Percentiles rank a stretch among this genome's conserved stretches.
Evolutionary conservation across 495 filamentous ascomycete genomes (phyloP).

Genomic region (Penicillium ucsense): DNA sequence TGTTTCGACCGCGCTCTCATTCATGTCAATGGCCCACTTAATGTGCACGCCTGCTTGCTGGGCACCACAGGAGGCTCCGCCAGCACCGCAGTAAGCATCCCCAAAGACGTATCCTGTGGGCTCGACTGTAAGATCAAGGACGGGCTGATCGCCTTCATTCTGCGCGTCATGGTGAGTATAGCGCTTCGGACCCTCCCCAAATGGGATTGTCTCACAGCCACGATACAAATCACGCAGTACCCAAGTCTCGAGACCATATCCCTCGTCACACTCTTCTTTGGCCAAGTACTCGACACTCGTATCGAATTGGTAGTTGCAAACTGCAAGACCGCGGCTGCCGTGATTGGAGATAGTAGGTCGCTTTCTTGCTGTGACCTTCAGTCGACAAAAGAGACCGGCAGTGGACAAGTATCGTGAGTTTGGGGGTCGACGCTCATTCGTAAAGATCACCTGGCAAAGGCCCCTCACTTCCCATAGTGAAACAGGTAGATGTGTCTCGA

Average conservation of each 20-base stretch:
- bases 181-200: neutral
- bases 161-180: neutral
- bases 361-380: slow-evolving; percentile 13
- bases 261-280: neutral
- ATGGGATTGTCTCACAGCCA: neutral
- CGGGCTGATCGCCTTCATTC: slow-evolving; percentile 1
- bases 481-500: neutral
- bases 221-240: neutral
- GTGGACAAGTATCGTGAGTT: neutral
- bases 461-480: slow-evolving; percentile 11
- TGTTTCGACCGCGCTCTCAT: slow-evolving; percentile 42
- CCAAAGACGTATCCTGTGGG: slow-evolving; percentile 48
- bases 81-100: slow-evolving; percentile 69
- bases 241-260: neutral
- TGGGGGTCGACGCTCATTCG: slow-evolving; percentile 15
- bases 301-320: neutral
- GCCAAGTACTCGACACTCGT: neutral
- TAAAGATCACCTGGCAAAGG: slow-evolving; percentile 21
- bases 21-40: slow-evolving; percentile 54
- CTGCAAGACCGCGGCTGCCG: neutral
- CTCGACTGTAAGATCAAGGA: slow-evolving; percentile 11
- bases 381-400: slow-evolving; percentile 17
- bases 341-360: neutral
- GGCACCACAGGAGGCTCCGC: slow-evolving; percentile 66
- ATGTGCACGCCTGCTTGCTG: slow-evolving; percentile 48